phyloP scores from a whole-genome alignment of 1,284 basidiomycete species.

The Sanghuangporus sanghuang region DNA sequence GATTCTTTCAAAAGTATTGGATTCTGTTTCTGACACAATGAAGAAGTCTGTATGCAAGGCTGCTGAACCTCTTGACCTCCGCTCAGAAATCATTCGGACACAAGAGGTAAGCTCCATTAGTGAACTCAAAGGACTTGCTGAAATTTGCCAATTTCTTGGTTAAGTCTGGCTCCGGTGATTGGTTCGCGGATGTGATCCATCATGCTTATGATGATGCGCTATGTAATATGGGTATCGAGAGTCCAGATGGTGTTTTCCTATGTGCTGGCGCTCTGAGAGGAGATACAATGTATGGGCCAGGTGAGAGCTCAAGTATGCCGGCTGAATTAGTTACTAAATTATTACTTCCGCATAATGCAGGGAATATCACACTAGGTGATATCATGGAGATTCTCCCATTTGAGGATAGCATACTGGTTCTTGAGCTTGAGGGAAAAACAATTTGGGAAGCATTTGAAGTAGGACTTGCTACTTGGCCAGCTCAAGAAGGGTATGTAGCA shows the following conservation, averaged over 20 bases:
- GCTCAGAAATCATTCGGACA: constrained; percentile 70
- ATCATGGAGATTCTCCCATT: constrained; percentile 88
- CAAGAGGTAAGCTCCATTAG: constrained; percentile 44
- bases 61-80: constrained; percentile 66
- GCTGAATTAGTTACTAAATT: not conserved
- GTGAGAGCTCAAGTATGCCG: constrained; percentile 30
- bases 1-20: constrained; percentile 63
- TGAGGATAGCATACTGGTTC: constrained; percentile 79
- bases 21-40: constrained; percentile 66
- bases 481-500: constrained; percentile 76
- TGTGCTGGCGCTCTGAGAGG: constrained; percentile 87
- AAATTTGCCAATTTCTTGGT: not conserved
- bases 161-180: constrained; percentile 80
- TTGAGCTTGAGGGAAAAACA: constrained; percentile 76
- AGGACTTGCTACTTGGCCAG: constrained; percentile 76
- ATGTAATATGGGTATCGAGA: constrained; percentile 52
- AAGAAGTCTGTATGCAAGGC: constrained; percentile 72
- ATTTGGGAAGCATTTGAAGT: constrained; percentile 83
- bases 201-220: constrained; percentile 84
- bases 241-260: constrained; percentile 75
- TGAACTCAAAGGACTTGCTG: not conserved
- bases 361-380: constrained; percentile 76
- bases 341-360: constrained; percentile 31
- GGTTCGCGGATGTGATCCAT: constrained; percentile 83
- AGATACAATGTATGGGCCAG: constrained; percentile 82